Evolutionary conservation across 805 yeast genomes (phyloP).

Genomic region (Yarrowia divulgata): DNA sequence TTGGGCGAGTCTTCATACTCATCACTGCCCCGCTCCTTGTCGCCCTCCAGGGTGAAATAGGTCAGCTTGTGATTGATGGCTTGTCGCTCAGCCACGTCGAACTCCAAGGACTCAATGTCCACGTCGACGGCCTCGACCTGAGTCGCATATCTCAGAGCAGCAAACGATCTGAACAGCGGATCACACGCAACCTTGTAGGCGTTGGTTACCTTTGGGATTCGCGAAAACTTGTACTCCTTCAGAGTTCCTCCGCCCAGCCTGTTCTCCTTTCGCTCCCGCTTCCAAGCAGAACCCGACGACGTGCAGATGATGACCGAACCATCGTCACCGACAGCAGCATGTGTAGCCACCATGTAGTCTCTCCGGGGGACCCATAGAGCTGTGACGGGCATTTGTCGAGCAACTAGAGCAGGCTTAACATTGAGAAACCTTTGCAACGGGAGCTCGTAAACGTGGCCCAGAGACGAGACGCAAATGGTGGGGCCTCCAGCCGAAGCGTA

Average conservation of each 20-base stretch:
- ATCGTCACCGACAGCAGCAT: constrained; percentile 70
- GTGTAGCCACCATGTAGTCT: constrained; percentile 63
- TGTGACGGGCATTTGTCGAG: constrained; percentile 40
- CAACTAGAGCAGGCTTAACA: constrained; percentile 40
- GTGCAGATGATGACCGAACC: constrained; percentile 77
- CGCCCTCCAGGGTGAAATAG: constrained; percentile 36
- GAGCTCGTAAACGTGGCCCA: constrained; percentile 45
- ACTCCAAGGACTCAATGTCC: constrained; percentile 55
- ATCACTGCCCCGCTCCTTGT: constrained; percentile 18
- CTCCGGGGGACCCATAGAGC: constrained; percentile 51
- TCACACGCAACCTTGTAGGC: constrained; percentile 72
- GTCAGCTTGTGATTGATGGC: constrained; percentile 50
- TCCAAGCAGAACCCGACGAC: constrained; percentile 69
- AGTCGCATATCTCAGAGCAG: constrained; percentile 68
- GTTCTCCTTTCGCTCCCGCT: constrained; percentile 44
- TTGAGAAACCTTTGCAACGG: constrained; percentile 44
- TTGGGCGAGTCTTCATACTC: constrained; percentile 26
- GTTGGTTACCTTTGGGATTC: constrained; percentile 61
- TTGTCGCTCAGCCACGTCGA: constrained; percentile 64
- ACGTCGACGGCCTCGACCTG: constrained; percentile 65
- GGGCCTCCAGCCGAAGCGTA: constrained; percentile 44
- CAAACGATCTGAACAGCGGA: constrained; percentile 68
- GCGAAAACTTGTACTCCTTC: constrained; percentile 59
- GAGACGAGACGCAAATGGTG: constrained; percentile 44
- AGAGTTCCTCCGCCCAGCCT: constrained; percentile 47